These are phyloP conservation scores for Phaeoacremonium minimum DNA, from an alignment of 2,329 filamentous ascomycete genomes.

Conservation along the genomic window DNA sequence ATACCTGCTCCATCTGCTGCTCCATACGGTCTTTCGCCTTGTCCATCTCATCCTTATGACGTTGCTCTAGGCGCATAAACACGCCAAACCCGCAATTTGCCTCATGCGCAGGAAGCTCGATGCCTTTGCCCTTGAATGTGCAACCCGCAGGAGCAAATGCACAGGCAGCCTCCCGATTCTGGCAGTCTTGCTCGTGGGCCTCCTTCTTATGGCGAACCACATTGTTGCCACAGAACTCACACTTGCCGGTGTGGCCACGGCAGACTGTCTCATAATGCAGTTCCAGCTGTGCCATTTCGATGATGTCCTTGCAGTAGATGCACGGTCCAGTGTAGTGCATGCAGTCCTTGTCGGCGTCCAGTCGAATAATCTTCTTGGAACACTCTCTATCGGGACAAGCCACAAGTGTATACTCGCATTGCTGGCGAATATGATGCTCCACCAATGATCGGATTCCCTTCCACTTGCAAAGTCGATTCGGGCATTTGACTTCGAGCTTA, in stretches of 20 bases:
- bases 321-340: slow-evolving; percentile 37
- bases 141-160: slow-evolving; percentile 48
- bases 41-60: neutral
- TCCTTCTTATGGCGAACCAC: slow-evolving; percentile 40
- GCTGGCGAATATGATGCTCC: slow-evolving; percentile 49
- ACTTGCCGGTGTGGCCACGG: slow-evolving; percentile 40
- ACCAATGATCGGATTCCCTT: slow-evolving; percentile 49
- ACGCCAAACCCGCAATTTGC: slow-evolving; percentile 12
- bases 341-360: slow-evolving; percentile 47
- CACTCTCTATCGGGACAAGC: slow-evolving; percentile 52
- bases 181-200: slow-evolving; percentile 43
- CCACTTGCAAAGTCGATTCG: slow-evolving; percentile 49
- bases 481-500: slow-evolving; percentile 53
- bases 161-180: slow-evolving; percentile 33
- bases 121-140: slow-evolving; percentile 29
- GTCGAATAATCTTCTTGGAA: slow-evolving; percentile 44
- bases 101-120: slow-evolving; percentile 38
- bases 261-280: slow-evolving; percentile 40
- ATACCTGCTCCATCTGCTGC: slow-evolving; percentile 1
- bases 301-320: slow-evolving; percentile 2
- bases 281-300: slow-evolving; percentile 3
- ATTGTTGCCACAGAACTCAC: slow-evolving; percentile 40
- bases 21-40: slow-evolving; percentile 1
- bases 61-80: slow-evolving; percentile 2
- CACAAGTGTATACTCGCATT: slow-evolving; percentile 52